Evolutionary conservation across 2,329 filamentous ascomycete genomes (phyloP), one percentile per base, ranked within the genome.

Genomic region (Aspergillus pseudonomiae): DNA sequence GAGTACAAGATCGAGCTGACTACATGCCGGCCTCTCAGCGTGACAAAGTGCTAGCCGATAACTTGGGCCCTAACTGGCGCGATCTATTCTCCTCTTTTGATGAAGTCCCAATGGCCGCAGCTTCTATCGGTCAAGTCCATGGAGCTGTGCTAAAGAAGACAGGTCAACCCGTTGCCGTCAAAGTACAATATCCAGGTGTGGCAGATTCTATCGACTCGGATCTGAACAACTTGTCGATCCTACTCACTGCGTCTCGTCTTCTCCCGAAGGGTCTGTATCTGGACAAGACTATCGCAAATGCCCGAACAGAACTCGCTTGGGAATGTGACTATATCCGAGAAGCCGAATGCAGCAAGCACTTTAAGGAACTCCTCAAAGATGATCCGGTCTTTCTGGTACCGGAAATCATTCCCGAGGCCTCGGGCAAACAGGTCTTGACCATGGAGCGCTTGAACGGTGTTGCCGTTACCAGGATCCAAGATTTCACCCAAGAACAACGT

Each of bases 21-120:
- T 99, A 98, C 78, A 99, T 99, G 95, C 95, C 95, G 0, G 86
- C 92, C 2, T 97, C 89, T 76, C 95, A 99, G 77, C 90, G 95
- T 12, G 89, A 99, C 76, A 88, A 90, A 64, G 94, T 99, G 0
- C 85, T 99, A 7, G 78, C 83, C 0, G 83, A 86, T 6, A 96
- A 96, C 71, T 85, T 99, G 0, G 95, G 95, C 0, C 73, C 86
- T 0, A 85, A 94, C 60, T 99, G 95, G 95, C 87, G 93, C 56
- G 87, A 92, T 1, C 80, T 97, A 1, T 99, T 94, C 71, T 84
- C 83, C 24, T 87, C 89, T 5, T 99, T 99, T 71, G 91, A 96
- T 46, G 95, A 98, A 68, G 89, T 89, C 64, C 95, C 95, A 1
- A 92, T 99, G 63, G 95, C 96, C 1, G 95, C 95, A 0, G 95